Evolutionary conservation across 352 stramenopile species (phyloP), one percentile per base, ranked within the genome.

Genomic region (Stramenopiles sp.): DNA sequence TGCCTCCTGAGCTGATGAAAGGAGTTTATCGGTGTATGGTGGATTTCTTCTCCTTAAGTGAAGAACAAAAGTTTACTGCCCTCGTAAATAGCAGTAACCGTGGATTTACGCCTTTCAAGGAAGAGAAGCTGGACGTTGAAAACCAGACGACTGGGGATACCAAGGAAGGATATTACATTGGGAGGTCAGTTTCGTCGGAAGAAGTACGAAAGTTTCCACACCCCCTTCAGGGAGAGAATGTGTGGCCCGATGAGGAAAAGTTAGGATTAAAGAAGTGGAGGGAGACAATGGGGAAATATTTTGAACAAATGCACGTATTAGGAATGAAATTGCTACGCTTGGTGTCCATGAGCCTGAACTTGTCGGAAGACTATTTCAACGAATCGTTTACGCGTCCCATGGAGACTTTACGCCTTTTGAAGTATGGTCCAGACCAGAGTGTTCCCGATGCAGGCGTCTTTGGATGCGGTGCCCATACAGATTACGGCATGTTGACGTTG

Each of bases 401-500:
- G 43, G 43, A 63, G n/a, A n/a, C 43, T 63, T 63, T 63, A 63
- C 43, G 43, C 12, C n/a, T 63, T 12, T n/a, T 63, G 12, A 12
- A 63, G 12, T 63, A 63, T 63, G n/a, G 43, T n/a, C 12, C 12
- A 63, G 43, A 63, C 12, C 12, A 63, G 43, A 63, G 43, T 63
- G n/a, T 12, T 63, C 12, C 43, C 12, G 43, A 63, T 12, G 43
- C 12, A 63, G 43, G 43, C n/a, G 43, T 63, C 12, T 63, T 63
- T 75, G 34, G 81, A 43, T 77, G 76, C 18, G 81, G 81, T 37
- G 33, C 80, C 18, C 81, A 84, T 74, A 81, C 79, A 2, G 81
- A 83, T 73, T 83, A 79, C 74, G 79, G 73, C 32, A 77, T 77
- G 48, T 25, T 86, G 4, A 86, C 82, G 18, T 71, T 86, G 31